phyloP scores from a whole-genome alignment of 345 rosid genomes.

The Moricandia arvensis region DNA sequence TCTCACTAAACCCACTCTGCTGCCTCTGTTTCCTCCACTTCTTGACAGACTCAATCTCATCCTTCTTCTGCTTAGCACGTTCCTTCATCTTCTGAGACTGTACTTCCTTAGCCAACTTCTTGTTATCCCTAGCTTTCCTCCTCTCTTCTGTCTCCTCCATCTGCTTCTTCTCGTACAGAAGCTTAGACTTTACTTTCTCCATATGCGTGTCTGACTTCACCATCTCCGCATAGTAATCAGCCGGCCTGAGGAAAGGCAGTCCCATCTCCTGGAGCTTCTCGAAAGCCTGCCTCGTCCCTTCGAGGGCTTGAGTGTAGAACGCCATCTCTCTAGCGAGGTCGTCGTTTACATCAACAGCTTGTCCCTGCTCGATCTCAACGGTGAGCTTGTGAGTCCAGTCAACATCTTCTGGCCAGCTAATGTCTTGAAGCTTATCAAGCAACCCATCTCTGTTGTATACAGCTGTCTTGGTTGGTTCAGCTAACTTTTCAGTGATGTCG shows the following conservation, averaged over 20 bases:
- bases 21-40: slow-evolving; percentile 89
- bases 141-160: slow-evolving; percentile 88
- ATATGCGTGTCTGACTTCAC: slow-evolving; percentile 72
- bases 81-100: slow-evolving; percentile 82
- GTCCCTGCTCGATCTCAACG: slow-evolving; percentile 57
- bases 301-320: slow-evolving; percentile 75
- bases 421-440: slow-evolving; percentile 72
- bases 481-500: slow-evolving; percentile 53
- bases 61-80: slow-evolving; percentile 65
- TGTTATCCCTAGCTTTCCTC: slow-evolving; percentile 73
- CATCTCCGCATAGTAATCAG: slow-evolving; percentile 85
- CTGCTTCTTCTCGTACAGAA: slow-evolving; percentile 59
- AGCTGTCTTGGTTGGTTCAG: slow-evolving; percentile 57
- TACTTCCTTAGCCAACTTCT: slow-evolving; percentile 67
- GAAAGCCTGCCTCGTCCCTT: slow-evolving; percentile 66
- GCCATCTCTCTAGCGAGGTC: slow-evolving; percentile 71
- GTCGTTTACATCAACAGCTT: slow-evolving; percentile 83
- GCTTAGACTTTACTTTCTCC: slow-evolving; percentile 75
- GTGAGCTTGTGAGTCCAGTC: slow-evolving; percentile 72
- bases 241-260: slow-evolving; percentile 63
- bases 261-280: slow-evolving; percentile 57
- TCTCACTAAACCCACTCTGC: slow-evolving; percentile 64
- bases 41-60: slow-evolving; percentile 70
- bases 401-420: slow-evolving; percentile 68
- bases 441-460: slow-evolving; percentile 61